These are phyloP conservation scores for Psidium friedrichsthalianum DNA, from an alignment of 345 rosid genomes.

Conservation along the genomic window DNA sequence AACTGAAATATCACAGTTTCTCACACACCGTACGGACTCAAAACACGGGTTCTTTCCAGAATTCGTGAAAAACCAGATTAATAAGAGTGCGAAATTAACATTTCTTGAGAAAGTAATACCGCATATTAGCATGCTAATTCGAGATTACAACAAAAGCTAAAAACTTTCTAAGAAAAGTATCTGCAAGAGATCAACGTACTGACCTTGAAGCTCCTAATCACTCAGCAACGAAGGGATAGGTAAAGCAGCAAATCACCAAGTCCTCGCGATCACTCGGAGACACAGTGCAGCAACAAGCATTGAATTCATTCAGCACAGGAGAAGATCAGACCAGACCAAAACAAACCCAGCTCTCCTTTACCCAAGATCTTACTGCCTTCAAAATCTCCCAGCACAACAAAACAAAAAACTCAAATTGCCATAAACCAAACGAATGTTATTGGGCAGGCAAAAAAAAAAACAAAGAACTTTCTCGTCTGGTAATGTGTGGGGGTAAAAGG, in stretches of 20 bases:
- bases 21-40: background rate
- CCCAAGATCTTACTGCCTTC: background rate
- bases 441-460: background rate
- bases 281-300: background rate
- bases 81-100: background rate
- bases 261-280: background rate
- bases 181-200: background rate
- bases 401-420: background rate
- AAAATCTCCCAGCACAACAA: background rate
- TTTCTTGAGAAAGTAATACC: background rate
- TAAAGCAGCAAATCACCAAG: background rate
- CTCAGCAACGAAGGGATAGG: conserved; percentile 15
- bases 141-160: background rate
- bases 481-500: background rate
- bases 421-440: background rate
- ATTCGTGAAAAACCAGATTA: background rate
- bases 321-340: conserved; percentile 8
- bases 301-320: conserved; percentile 14
- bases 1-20: background rate
- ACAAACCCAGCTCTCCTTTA: background rate
- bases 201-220: conserved; percentile 6
- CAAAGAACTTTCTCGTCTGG: background rate
- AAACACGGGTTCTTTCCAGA: background rate
- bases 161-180: background rate
- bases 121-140: background rate